Evolutionary conservation across 129 eudicot genomes (phyloP).

Genomic region (Flaveria trinervia): DNA sequence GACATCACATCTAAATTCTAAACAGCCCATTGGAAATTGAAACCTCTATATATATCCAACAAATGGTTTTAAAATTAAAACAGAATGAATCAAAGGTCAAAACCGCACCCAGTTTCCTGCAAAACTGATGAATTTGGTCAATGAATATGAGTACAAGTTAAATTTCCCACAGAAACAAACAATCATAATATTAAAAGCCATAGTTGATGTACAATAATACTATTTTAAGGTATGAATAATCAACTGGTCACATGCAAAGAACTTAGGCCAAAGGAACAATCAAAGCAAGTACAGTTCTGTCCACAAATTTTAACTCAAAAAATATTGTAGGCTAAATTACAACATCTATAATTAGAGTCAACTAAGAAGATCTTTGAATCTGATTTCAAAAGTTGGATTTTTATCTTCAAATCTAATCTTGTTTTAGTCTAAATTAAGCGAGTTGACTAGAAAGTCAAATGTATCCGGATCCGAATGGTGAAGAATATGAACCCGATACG

Average conservation of each 20-base stretch:
- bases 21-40: conserved; percentile 41
- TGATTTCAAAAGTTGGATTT: conserved; percentile 21
- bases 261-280: conserved; percentile 35
- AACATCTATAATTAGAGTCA: conserved; percentile 27
- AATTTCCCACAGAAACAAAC: conserved; percentile 31
- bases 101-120: conserved; percentile 45
- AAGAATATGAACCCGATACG: conserved; percentile 29
- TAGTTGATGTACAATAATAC: conserved; percentile 31
- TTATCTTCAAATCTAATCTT: conserved; percentile 28
- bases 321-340: background rate
- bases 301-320: conserved; percentile 12
- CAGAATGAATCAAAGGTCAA: conserved; percentile 6
- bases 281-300: conserved; percentile 11
- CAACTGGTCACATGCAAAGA: conserved; percentile 33
- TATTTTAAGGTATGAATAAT: conserved; percentile 2
- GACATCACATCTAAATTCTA: conserved; percentile 26
- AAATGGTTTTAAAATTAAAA: conserved; percentile 8
- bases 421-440: conserved; percentile 6
- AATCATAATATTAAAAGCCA: conserved; percentile 25
- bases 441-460: conserved; percentile 30
- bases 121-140: conserved; percentile 26
- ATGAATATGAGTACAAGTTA: conserved; percentile 37
- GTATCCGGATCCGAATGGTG: conserved; percentile 23
- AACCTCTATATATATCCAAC: conserved; percentile 21
- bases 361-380: conserved; percentile 21